A percentile compares a stretch with the other conserved stretches of the same genome.
Evolutionary conservation across 495 filamentous ascomycete genomes (phyloP).

Genomic region (Monascus purpureus): DNA sequence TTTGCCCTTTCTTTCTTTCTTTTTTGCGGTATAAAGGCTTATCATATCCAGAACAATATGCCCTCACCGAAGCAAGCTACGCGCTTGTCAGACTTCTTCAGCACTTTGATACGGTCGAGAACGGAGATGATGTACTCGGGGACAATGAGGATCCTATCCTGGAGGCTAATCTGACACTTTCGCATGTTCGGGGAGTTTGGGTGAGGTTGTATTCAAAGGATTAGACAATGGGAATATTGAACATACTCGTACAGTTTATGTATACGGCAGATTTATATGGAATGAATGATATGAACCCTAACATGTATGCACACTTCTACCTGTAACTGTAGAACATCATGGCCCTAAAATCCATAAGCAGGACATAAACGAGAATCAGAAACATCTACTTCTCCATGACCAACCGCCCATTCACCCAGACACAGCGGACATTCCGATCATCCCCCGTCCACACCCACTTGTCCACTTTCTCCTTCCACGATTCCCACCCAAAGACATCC

Average conservation of each 20-base stretch:
- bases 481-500: slow-evolving; percentile 78
- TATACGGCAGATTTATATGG: no score
- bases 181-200: slow-evolving; percentile 24
- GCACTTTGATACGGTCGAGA: slow-evolving; percentile 39
- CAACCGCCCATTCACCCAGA: slow-evolving; percentile 72
- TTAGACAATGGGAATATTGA: no score
- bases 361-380: no score
- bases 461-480: slow-evolving; percentile 61
- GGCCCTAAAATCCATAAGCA: no score
- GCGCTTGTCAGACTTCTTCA: slow-evolving; percentile 61
- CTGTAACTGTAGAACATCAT: no score
- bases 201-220: slow-evolving; percentile 18
- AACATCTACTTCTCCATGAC: slow-evolving; percentile 36
- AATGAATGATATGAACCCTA: not conserved
- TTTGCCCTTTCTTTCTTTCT: not conserved
- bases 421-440: slow-evolving; percentile 65
- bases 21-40: not conserved
- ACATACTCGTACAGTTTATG: no score
- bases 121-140: slow-evolving; percentile 17
- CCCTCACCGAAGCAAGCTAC: slow-evolving; percentile 72
- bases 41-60: slow-evolving; percentile 41
- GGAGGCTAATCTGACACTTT: slow-evolving; percentile 22
- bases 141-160: slow-evolving; percentile 13
- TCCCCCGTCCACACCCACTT: slow-evolving; percentile 90
- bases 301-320: no score